Conservation (phyloP, 1,284 basidiomycete genomes). For the Pholiota adiposa region DNA sequence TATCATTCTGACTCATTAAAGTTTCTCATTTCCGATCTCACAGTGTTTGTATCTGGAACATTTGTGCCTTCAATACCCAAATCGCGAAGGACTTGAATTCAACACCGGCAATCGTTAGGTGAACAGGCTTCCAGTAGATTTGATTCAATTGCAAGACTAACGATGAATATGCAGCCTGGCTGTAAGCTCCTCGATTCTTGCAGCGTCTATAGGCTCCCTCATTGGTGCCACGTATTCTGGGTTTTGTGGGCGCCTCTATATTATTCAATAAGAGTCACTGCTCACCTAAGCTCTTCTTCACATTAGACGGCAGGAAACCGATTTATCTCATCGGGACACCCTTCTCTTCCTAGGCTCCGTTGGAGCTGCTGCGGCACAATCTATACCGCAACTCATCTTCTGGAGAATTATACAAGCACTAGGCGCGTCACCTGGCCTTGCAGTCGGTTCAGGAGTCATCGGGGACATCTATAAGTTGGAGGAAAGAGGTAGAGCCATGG, state of each 20-base stretch:
- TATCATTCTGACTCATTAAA: neutral
- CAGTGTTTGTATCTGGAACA: slow-evolving; percentile 70
- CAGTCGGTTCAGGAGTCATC: slow-evolving; percentile 65
- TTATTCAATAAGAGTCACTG: neutral
- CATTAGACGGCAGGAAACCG: slow-evolving; percentile 61
- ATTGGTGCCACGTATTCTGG: slow-evolving; percentile 37
- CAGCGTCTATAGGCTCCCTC: slow-evolving; percentile 33
- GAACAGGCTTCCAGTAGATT: slow-evolving; percentile 20
- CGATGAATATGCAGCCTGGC: slow-evolving; percentile 27
- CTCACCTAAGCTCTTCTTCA: slow-evolving; percentile 5
- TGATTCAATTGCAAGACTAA: neutral
- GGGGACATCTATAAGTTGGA: slow-evolving; percentile 69
- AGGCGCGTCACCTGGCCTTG: slow-evolving; percentile 56
- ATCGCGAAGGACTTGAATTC: slow-evolving; percentile 65
- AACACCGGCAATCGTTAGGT: slow-evolving; percentile 60
- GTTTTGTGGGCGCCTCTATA: slow-evolving; percentile 30
- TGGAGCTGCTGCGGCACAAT: slow-evolving; percentile 56
- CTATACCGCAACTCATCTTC: slow-evolving; percentile 54
- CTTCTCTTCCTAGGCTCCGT: slow-evolving; percentile 62
- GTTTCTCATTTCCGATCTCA: neutral
- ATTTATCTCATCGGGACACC: slow-evolving; percentile 68
- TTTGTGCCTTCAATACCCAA: slow-evolving; percentile 75
- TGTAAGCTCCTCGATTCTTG: slow-evolving; percentile 39
- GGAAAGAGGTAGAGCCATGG: slow-evolving; percentile 66
- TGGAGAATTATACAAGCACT: slow-evolving; percentile 70